Conservation (phyloP, 108 stramenopile genomes). For the Cyclostephanos tholiformis region DNA sequence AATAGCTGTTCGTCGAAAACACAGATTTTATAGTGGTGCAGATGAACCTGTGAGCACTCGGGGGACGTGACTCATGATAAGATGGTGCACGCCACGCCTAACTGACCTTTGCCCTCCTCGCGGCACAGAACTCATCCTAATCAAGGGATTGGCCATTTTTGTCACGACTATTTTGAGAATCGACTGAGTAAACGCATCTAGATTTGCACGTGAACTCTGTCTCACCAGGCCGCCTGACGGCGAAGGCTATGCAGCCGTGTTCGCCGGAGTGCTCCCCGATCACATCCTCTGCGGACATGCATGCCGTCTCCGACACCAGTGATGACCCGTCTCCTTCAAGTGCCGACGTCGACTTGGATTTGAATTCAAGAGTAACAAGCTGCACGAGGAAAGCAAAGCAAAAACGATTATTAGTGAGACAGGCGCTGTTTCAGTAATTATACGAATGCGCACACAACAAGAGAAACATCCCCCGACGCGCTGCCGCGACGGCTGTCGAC, state of each 20-base stretch:
- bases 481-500: too few species aligned
- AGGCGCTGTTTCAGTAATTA: not conserved
- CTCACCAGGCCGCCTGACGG: slow-evolving; percentile 64
- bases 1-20: slow-evolving; percentile 26
- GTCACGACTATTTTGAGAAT: too few species aligned
- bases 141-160: not conserved
- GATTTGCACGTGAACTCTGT: not conserved
- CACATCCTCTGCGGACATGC: slow-evolving; percentile 38
- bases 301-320: slow-evolving; percentile 29
- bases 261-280: slow-evolving; percentile 39
- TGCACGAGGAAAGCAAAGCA: not conserved
- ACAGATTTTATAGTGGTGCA: not conserved
- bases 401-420: not conserved
- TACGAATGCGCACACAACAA: not conserved
- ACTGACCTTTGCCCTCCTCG: slow-evolving; percentile 57
- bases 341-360: slow-evolving; percentile 30
- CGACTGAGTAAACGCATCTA: not conserved
- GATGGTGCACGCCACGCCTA: not conserved
- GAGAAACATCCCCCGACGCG: not conserved
- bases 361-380: slow-evolving; percentile 46
- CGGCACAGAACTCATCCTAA: slow-evolving; percentile 67
- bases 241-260: slow-evolving; percentile 56
- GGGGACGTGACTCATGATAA: not conserved
- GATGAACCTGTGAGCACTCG: too few species aligned
- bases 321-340: slow-evolving; percentile 27